A percentile compares a stretch with the other conserved stretches of the same genome.
These are phyloP conservation scores for Gracilariopsis chorda DNA, from an alignment of 23 red algal genomes.

Conservation along the genomic window DNA sequence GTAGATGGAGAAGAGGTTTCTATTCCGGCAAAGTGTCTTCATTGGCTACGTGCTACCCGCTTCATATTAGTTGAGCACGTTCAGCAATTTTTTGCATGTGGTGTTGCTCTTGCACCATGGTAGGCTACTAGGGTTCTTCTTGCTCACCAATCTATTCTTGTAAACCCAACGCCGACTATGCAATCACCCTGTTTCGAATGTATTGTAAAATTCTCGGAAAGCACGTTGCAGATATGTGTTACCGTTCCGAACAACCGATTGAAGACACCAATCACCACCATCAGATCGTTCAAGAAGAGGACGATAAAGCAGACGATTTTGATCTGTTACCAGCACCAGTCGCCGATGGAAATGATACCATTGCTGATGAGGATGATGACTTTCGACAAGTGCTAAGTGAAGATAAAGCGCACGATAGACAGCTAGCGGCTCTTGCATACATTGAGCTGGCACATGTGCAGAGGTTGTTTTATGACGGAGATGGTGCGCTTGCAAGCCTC, in stretches of 20 bases:
- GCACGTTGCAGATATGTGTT: background rate
- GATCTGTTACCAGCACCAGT: background rate
- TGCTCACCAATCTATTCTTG: background rate
- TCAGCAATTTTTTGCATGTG: background rate
- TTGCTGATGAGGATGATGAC: background rate
- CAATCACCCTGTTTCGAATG: background rate
- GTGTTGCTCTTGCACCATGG: background rate
- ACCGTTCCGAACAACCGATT: too few species aligned
- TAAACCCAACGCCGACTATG: background rate
- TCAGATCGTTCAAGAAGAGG: background rate
- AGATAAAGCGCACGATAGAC: background rate
- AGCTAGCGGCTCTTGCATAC: background rate
- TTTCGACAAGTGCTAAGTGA: background rate
- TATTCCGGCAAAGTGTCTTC: background rate
- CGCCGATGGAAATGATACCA: background rate
- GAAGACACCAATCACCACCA: background rate
- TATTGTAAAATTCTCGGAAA: conserved; percentile 20
- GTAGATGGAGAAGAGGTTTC: conserved; percentile 16
- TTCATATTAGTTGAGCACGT: background rate
- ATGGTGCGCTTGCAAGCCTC: conserved; percentile 10
- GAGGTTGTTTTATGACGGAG: conserved; percentile 21
- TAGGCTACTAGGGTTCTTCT: conserved; percentile 28
- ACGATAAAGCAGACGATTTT: background rate
- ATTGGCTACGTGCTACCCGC: background rate
- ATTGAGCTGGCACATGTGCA: conserved; percentile 13